A percentile compares a stretch with the other conserved stretches of the same genome.
Evolutionary conservation across 1,284 basidiomycete species (phyloP).

Genomic region (Kwoniella shivajii): DNA sequence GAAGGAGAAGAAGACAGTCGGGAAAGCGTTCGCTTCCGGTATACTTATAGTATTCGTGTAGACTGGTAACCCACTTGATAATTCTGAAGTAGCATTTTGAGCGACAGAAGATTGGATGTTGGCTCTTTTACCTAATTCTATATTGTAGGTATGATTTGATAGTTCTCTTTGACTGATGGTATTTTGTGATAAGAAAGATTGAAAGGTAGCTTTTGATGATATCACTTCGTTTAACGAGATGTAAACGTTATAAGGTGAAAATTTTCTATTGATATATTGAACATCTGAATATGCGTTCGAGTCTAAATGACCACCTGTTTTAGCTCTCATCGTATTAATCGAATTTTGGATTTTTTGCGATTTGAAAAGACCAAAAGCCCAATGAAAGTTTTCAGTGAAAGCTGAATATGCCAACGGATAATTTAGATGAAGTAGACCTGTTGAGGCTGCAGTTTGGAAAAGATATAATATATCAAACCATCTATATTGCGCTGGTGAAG

Average conservation of each 20-base stretch:
- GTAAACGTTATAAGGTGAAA: constrained; percentile 70
- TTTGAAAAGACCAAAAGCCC: constrained; percentile 82
- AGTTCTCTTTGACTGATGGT: neutral
- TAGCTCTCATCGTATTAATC: constrained; percentile 76
- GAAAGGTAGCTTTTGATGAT: constrained; percentile 17
- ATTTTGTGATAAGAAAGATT: constrained; percentile 17
- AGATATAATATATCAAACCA: constrained; percentile 80
- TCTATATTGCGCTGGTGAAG: constrained; percentile 58
- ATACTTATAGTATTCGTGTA: constrained; percentile 74
- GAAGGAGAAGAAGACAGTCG: constrained; percentile 72
- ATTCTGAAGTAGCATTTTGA: constrained; percentile 41
- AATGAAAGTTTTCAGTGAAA: constrained; percentile 83
- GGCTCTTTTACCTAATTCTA: constrained; percentile 30
- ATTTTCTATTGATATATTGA: constrained; percentile 72
- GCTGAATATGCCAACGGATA: constrained; percentile 80
- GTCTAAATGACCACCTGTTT: constrained; percentile 74
- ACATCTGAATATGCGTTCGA: constrained; percentile 61
- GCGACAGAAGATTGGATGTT: constrained; percentile 69
- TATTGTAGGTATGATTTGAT: neutral
- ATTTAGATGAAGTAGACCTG: constrained; percentile 78
- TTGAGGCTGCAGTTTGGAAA: constrained; percentile 77
- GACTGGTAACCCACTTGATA: constrained; percentile 76
- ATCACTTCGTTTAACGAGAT: constrained; percentile 56
- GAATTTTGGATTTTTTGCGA: constrained; percentile 69
- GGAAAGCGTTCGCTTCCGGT: constrained; percentile 77